Base-by-base conservation (phyloP, 1,284 basidiomycete genomes). In the Cryptococcus amylolentus region DNA sequence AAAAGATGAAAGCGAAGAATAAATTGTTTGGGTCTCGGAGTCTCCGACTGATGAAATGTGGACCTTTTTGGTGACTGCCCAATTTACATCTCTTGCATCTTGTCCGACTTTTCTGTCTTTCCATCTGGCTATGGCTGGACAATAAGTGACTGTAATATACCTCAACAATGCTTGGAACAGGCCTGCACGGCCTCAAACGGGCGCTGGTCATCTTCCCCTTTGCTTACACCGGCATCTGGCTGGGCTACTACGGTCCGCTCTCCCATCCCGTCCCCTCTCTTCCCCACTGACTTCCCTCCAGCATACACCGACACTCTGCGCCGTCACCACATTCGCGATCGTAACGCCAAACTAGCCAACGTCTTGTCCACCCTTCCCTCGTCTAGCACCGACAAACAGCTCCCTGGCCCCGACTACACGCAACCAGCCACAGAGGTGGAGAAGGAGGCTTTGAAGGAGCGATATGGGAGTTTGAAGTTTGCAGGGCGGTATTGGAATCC, bases 401-500 rank as follows among this genome's bases (percentile, higher is more conserved):
- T 20, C 7, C 67, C 57, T 2, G 46, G 57, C 12, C 57, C 59
- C 8, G 61, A 66, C 48, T 60, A 53, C n/a, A 62, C 59, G 5
- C 44, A 51, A 42, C 68, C 66, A 16, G 70, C 69, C 2, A 63
- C 58, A 6, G 69, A 79, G 56, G 62, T 67, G 39, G 79, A 80
- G 60, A 71, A 75, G 52, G 66, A 65, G 12, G 70, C 73, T 1
- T 67, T 80, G 53, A 74, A 69, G 60, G 61, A 66, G n/a, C 65
- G 76, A 61, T 75, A 70, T 56, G 54, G 67, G 27, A 71, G 69
- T 52, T 53, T 73, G 41, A 64, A 66, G 55, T 75, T 69, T 51
- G 72, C 72, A 6, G 73, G 73, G 23, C 55, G 73, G 39, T 74
- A 69, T 58, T 75, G 73, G 64, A 80, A 81, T 60, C 77, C 79